A percentile compares a stretch with the other conserved stretches of the same genome.
Conservation (phyloP, 805 yeast genomes). For the Saccharomyces kudriavzevii region DNA sequence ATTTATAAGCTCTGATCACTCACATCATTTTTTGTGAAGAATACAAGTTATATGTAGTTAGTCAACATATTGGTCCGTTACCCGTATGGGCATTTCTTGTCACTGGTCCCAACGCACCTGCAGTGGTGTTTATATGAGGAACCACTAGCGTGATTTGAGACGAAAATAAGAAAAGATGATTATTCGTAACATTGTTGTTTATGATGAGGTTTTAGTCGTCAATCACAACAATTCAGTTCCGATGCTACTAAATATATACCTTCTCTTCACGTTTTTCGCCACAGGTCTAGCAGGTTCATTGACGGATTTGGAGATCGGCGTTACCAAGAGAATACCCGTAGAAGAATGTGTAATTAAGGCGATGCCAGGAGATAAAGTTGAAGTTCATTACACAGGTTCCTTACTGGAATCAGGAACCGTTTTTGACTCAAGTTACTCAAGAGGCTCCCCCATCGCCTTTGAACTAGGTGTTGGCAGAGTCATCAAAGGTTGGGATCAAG, state of each 20-base stretch:
- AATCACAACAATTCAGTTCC: background rate
- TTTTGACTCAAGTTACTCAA: slow-evolving; percentile 64
- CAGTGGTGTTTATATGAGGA: background rate
- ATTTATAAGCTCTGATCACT: background rate
- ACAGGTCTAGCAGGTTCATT: slow-evolving; percentile 19
- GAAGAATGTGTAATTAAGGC: slow-evolving; percentile 52
- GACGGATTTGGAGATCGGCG: slow-evolving; percentile 32
- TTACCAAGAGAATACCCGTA: slow-evolving; percentile 41
- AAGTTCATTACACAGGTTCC: slow-evolving; percentile 74
- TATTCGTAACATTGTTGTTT: background rate
- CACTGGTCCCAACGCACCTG: background rate
- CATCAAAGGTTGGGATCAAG: slow-evolving; percentile 87
- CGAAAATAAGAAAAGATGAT: background rate
- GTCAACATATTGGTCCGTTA: background rate
- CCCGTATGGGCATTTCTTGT: background rate
- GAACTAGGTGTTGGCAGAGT: slow-evolving; percentile 73
- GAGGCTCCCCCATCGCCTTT: slow-evolving; percentile 64
- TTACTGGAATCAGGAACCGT: slow-evolving; percentile 53
- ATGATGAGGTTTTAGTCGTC: background rate
- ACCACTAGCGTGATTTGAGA: background rate
- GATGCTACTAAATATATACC: background rate
- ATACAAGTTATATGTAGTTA: background rate
- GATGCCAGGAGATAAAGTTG: slow-evolving; percentile 54
- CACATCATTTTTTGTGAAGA: background rate
- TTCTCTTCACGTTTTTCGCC: background rate